Percentiles rank a stretch among this genome's conserved stretches.
Conservation (phyloP, 441 rosid genomes). For the Euphorbia corollata region DNA sequence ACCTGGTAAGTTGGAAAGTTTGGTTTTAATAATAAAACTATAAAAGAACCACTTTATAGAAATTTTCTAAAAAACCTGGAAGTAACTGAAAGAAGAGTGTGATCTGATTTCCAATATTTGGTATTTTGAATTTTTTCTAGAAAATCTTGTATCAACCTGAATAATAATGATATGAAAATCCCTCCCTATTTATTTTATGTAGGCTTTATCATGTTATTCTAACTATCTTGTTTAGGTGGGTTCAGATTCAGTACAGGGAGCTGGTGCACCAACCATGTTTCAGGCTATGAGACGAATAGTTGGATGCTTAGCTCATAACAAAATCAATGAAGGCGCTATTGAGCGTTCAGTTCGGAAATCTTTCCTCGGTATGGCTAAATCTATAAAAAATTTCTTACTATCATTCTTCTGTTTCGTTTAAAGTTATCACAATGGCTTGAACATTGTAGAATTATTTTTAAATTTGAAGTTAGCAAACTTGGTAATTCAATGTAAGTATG, state of each 20-base stretch:
- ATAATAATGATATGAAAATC: not conserved
- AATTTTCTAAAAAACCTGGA: not conserved
- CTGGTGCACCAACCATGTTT: conserved; percentile 89
- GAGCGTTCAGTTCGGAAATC: conserved; percentile 76
- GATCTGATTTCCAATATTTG: not conserved
- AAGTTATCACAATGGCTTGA: not conserved
- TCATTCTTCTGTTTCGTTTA: conserved; percentile 3
- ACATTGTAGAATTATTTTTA: not conserved
- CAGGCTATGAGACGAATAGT: conserved; percentile 84
- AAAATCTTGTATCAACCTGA: not conserved
- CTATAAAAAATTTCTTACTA: no score
- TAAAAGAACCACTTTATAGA: not conserved
- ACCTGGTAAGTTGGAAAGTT: not conserved
- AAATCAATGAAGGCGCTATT: conserved; percentile 48
- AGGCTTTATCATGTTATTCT: conserved; percentile 1
- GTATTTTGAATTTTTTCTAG: not conserved
- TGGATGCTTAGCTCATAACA: conserved; percentile 50
- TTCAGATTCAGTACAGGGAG: conserved; percentile 84
- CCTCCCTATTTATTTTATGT: not conserved
- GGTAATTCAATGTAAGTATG: not conserved
- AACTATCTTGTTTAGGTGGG: conserved; percentile 57
- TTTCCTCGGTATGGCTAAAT: conserved; percentile 73
- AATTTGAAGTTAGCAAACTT: not conserved
- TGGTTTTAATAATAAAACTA: not conserved
- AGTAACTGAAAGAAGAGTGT: not conserved